phyloP scores from a whole-genome alignment of 495 filamentous ascomycete genomes.

The Glonium stellatum region DNA sequence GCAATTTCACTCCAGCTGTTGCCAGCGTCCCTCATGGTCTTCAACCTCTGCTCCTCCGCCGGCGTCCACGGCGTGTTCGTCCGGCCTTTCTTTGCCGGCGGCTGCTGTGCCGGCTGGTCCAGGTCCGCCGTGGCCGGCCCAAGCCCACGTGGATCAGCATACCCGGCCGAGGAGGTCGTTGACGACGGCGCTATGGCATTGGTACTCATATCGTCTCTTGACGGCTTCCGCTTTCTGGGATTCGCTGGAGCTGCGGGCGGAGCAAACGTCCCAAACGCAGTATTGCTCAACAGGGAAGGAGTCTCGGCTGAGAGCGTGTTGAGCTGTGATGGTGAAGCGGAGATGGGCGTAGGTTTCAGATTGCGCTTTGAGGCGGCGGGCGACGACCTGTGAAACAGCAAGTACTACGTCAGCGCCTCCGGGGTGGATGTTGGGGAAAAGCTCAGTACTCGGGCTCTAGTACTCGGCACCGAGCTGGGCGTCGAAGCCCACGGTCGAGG shows the following conservation, averaged over 20 bases:
- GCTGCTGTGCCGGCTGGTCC: conserved; percentile 38
- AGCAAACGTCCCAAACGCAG: conserved; percentile 4
- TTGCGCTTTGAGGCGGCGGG: conserved; percentile 24
- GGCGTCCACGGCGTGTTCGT: conserved; percentile 98
- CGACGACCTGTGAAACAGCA: conserved; percentile 26
- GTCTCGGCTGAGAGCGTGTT: conserved; percentile 16
- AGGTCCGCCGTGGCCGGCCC: conserved; percentile 28
- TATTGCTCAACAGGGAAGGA: conserved; percentile 5
- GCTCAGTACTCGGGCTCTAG: conserved; percentile 3
- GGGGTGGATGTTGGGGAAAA: conserved; percentile 3
- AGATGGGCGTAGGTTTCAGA: conserved; percentile 29
- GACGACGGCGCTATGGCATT: conserved; percentile 7
- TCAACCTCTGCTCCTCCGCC: conserved; percentile 84
- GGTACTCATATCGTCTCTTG: background rate
- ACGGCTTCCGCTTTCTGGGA: conserved; percentile 26
- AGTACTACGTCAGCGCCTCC: conserved; percentile 25
- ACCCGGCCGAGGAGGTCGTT: conserved; percentile 5
- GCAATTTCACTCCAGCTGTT: conserved; percentile 97
- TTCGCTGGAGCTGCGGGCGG: conserved; percentile 20
- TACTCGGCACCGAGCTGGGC: background rate
- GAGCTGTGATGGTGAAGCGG: conserved; percentile 18
- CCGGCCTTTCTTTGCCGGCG: conserved; percentile 79
- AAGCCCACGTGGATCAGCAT: conserved; percentile 1
- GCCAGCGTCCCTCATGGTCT: conserved; percentile 86
- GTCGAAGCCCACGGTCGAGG: conserved; percentile 5